phyloP scores from a whole-genome alignment of 768 basidiomycete genomes.

The Serendipita sp. region DNA sequence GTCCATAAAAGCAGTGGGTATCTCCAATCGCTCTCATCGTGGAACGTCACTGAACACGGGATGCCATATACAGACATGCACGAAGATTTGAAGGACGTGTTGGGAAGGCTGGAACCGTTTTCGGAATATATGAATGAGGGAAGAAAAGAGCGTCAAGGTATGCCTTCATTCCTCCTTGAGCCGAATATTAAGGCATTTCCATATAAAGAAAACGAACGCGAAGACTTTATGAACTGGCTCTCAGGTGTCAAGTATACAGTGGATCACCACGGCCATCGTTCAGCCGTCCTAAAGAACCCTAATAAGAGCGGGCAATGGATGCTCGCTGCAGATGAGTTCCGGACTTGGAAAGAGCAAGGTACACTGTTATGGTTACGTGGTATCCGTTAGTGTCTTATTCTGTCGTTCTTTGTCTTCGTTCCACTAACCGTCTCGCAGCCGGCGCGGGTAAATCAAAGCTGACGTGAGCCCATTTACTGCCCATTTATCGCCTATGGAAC shows the following conservation, averaged over 20 bases:
- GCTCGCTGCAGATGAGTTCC: background rate
- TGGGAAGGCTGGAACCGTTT: background rate
- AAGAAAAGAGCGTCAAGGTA: background rate
- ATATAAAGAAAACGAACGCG: background rate
- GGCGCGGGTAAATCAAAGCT: background rate
- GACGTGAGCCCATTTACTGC: background rate
- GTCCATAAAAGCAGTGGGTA: too few species aligned
- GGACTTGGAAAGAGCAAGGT: background rate
- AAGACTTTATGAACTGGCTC: background rate
- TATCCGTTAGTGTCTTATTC: background rate
- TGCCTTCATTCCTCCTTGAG: background rate
- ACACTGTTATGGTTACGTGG: background rate
- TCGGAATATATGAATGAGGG: background rate
- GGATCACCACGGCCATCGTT: background rate
- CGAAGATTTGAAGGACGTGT: background rate
- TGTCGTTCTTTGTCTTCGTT: background rate
- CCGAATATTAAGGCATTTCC: background rate
- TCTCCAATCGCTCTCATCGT: background rate
- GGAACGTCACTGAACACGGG: background rate
- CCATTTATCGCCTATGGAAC: background rate
- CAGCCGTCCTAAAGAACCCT: background rate
- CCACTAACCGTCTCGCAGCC: background rate
- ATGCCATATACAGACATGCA: background rate
- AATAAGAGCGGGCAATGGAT: background rate
- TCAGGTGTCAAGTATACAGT: background rate